Evolutionary conservation across 2,329 filamentous ascomycete genomes (phyloP).

Genomic region (Fusarium poae): DNA sequence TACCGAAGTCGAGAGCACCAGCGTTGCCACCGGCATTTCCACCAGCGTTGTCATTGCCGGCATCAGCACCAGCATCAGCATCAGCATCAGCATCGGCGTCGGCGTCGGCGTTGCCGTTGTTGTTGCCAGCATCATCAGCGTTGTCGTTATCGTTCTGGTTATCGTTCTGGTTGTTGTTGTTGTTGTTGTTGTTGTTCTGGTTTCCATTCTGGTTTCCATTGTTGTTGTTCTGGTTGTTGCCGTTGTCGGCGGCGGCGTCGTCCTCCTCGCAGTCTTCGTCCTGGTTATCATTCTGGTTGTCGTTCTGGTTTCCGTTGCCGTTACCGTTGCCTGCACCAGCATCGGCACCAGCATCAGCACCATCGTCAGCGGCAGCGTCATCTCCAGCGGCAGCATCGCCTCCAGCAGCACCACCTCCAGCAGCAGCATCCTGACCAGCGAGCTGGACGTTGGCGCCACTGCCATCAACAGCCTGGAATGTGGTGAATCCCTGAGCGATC

Average conservation of each 20-base stretch:
- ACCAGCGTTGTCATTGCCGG: neutral
- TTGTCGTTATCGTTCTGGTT: neutral
- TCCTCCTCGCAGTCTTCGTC: constrained; percentile 14
- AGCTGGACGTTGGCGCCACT: constrained; percentile 51
- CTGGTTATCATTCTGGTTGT: constrained; percentile 14
- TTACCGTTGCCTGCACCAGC: constrained; percentile 13
- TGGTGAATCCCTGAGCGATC: constrained; percentile 71
- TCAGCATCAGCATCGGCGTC: constrained; percentile 2
- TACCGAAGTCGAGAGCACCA: constrained; percentile 63
- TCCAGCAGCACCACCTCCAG: constrained; percentile 48
- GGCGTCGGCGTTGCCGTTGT: neutral
- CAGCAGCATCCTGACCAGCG: constrained; percentile 54
- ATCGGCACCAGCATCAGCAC: constrained; percentile 5
- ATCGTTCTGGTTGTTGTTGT: neutral
- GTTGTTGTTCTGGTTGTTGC: neutral
- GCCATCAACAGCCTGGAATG: constrained; percentile 63
- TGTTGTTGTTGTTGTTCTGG: neutral
- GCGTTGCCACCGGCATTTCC: constrained; percentile 9
- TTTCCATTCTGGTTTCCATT: neutral
- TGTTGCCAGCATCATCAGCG: neutral
- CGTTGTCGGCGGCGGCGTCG: neutral
- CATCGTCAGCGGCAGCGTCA: constrained; percentile 12
- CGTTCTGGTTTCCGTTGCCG: constrained; percentile 1
- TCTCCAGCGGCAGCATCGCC: constrained; percentile 47
- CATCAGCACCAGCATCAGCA: neutral